Evolutionary conservation across 768 basidiomycete species (phyloP).

Genomic region (Rhizopogon vinicolor): DNA sequence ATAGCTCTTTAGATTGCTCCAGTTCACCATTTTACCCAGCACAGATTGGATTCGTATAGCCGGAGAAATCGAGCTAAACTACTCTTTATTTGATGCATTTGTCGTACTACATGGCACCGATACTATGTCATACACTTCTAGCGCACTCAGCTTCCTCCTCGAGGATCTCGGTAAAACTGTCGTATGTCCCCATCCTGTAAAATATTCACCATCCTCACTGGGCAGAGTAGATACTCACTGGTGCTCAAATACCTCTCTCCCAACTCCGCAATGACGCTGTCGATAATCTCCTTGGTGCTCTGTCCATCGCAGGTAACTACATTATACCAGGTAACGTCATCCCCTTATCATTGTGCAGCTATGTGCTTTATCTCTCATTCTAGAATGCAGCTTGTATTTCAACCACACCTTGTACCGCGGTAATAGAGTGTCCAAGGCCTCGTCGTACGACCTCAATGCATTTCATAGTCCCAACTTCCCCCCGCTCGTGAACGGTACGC

Average conservation of each 20-base stretch:
- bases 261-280: slow-evolving; percentile 92
- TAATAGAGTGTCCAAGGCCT: slow-evolving; percentile 77
- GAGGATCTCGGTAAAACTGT: slow-evolving; percentile 93
- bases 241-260: slow-evolving; percentile 90
- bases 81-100: slow-evolving; percentile 81
- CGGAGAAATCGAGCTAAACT: slow-evolving; percentile 91
- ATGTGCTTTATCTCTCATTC: neutral
- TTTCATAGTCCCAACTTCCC: slow-evolving; percentile 84
- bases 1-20: neutral
- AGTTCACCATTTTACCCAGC: slow-evolving; percentile 6
- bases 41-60: slow-evolving; percentile 89
- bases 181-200: slow-evolving; percentile 34
- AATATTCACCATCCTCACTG: neutral
- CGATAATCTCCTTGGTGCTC: slow-evolving; percentile 86
- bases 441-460: slow-evolving; percentile 78
- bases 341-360: neutral
- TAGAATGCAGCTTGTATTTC: slow-evolving; percentile 86
- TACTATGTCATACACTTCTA: slow-evolving; percentile 87
- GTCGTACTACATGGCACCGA: slow-evolving; percentile 89
- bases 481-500: slow-evolving; percentile 73
- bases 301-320: slow-evolving; percentile 86
- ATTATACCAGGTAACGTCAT: slow-evolving; percentile 73
- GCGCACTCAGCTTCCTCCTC: slow-evolving; percentile 84
- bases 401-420: slow-evolving; percentile 86
- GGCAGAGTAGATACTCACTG: slow-evolving; percentile 71